Conservation (phyloP, 2,329 filamentous ascomycete genomes). For the Pyrenochaeta sp. region DNA sequence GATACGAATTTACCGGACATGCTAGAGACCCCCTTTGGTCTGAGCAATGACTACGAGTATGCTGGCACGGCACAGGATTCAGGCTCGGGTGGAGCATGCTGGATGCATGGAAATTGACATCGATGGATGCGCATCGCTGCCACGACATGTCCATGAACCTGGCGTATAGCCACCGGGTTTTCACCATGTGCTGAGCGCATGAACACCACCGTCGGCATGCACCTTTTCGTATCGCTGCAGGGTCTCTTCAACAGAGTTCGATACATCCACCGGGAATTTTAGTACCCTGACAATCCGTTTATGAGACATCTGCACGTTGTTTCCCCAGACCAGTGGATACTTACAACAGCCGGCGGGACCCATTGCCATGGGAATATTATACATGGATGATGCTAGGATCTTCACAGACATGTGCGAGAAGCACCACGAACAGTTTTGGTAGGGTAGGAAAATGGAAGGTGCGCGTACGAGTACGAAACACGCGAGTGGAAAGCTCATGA, state of each 20-base stretch:
- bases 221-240: neutral
- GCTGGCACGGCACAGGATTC: slow-evolving; percentile 44
- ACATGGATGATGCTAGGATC: neutral
- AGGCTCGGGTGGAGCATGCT: slow-evolving; percentile 39
- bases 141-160: neutral
- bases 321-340: neutral
- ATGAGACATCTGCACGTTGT: neutral
- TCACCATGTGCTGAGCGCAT: neutral
- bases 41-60: slow-evolving; percentile 47
- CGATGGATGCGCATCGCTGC: neutral
- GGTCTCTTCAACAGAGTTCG: neutral
- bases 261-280: neutral
- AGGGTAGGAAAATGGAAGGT: neutral
- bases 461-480: neutral
- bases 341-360: neutral
- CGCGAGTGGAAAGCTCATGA: neutral
- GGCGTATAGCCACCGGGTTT: slow-evolving; percentile 7
- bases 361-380: neutral
- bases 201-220: neutral
- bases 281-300: neutral
- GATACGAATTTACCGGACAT: slow-evolving; percentile 50
- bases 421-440: neutral
- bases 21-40: slow-evolving; percentile 45
- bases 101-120: slow-evolving; percentile 47
- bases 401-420: neutral